Evolutionary conservation across 2,329 filamentous ascomycete species (phyloP).

Genomic region (Aspergillus ustus): DNA sequence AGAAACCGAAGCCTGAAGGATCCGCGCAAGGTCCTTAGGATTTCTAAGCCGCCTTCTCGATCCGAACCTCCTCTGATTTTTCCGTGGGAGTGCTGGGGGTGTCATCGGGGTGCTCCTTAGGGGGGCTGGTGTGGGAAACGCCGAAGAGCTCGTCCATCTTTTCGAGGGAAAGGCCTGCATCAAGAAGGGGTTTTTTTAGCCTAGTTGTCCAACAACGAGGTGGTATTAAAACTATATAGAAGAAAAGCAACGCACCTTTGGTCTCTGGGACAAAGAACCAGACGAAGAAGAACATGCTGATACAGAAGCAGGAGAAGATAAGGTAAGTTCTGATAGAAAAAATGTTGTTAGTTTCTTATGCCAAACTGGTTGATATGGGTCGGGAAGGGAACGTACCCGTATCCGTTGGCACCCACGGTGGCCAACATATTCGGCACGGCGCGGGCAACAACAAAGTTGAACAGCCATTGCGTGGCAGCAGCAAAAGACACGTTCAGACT

Average conservation of each 20-base stretch:
- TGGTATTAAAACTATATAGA: not conserved
- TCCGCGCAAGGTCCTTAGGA: not conserved
- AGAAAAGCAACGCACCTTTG: conserved; percentile 56
- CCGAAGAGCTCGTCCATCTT: conserved; percentile 71
- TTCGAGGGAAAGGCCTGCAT: conserved; percentile 57
- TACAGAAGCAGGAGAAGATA: conserved; percentile 69
- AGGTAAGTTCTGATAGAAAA: conserved; percentile 66
- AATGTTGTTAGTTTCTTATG: not conserved
- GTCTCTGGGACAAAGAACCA: conserved; percentile 75
- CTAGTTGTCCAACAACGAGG: no score
- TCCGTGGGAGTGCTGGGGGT: conserved; percentile 14
- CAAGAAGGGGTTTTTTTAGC: not conserved
- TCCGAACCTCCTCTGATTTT: conserved; percentile 20
- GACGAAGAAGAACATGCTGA: conserved; percentile 67
- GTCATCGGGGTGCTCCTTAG: conserved; percentile 20
- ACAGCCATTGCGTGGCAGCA: conserved; percentile 73
- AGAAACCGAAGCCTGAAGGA: not conserved
- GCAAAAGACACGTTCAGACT: conserved; percentile 71
- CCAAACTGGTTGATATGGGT: conserved; percentile 24
- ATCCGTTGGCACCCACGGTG: conserved; percentile 55
- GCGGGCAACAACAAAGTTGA: conserved; percentile 73
- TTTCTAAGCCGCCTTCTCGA: conserved; percentile 16
- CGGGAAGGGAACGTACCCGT: conserved; percentile 46
- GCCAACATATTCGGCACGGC: conserved; percentile 71
- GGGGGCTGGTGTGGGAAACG: conserved; percentile 43